phyloP scores from a whole-genome alignment of 768 basidiomycete genomes.

The Termitomyces sp. region DNA sequence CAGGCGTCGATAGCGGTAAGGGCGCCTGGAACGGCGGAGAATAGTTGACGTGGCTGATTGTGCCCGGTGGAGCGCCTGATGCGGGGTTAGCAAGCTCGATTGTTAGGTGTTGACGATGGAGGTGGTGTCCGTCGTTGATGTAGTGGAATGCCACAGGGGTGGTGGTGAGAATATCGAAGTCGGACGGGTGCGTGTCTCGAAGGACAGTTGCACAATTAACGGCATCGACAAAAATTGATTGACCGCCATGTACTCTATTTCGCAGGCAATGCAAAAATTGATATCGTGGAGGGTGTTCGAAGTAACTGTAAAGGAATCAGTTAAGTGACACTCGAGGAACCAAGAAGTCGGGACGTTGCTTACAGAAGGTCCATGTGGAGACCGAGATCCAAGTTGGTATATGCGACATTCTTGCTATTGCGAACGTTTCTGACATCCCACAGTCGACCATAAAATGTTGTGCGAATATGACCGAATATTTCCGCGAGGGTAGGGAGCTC shows the following conservation, averaged over 20 bases:
- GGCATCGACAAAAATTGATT: slow-evolving; percentile 85
- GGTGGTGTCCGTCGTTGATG: slow-evolving; percentile 84
- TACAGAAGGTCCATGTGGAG: slow-evolving; percentile 92
- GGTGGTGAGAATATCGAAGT: slow-evolving; percentile 55
- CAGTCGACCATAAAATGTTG: slow-evolving; percentile 85
- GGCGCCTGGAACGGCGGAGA: slow-evolving; percentile 95
- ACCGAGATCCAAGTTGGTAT: slow-evolving; percentile 86
- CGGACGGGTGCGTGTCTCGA: slow-evolving; percentile 37
- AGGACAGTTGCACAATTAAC: slow-evolving; percentile 60
- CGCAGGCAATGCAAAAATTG: slow-evolving; percentile 91
- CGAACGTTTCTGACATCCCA: slow-evolving; percentile 84
- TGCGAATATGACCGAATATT: slow-evolving; percentile 70
- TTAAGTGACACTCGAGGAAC: background rate
- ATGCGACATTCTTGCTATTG: slow-evolving; percentile 88
- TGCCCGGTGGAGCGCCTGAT: slow-evolving; percentile 14
- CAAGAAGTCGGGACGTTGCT: slow-evolving; percentile 23
- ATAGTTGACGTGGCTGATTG: slow-evolving; percentile 77
- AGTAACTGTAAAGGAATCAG: slow-evolving; percentile 49
- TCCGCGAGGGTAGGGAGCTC: slow-evolving; percentile 65
- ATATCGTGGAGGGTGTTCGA: slow-evolving; percentile 86
- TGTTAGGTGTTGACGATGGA: slow-evolving; percentile 69
- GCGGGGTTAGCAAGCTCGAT: slow-evolving; percentile 51
- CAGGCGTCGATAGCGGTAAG: slow-evolving; percentile 50
- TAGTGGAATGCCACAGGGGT: slow-evolving; percentile 87
- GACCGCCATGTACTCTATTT: slow-evolving; percentile 80